phyloP scores from a whole-genome alignment of 768 basidiomycete genomes.

The Clathrus columnatus region DNA sequence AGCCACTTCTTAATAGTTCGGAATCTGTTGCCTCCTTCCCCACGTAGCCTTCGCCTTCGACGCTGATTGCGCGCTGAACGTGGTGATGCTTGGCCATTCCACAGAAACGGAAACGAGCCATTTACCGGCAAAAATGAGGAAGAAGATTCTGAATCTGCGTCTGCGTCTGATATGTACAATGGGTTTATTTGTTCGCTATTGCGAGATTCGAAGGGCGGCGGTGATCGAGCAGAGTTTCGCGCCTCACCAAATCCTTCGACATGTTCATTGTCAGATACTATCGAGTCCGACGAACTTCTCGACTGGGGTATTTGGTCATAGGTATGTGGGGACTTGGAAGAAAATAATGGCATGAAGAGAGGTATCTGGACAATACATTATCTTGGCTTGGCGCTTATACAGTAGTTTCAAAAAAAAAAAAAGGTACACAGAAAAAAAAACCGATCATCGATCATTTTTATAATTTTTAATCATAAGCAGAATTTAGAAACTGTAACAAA shows the following conservation, averaged over 20 bases:
- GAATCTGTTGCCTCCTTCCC: conserved; percentile 33
- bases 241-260: too few relatives aligned
- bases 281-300: neutral
- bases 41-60: conserved; percentile 37
- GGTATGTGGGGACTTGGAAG: neutral
- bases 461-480: conserved; percentile 32
- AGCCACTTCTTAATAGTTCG: conserved; percentile 47
- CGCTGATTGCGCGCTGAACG: conserved; percentile 24
- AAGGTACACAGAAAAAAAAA: neutral
- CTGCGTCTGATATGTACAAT: conserved; percentile 59
- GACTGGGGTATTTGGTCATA: neutral
- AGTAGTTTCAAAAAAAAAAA: too few relatives aligned
- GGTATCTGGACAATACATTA: too few relatives aligned
- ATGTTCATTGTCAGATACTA: neutral
- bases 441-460: neutral
- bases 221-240: too few relatives aligned
- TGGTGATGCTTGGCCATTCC: conserved; percentile 34
- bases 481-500: conserved; percentile 47
- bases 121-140: conserved; percentile 23
- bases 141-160: conserved; percentile 45
- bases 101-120: conserved; percentile 30
- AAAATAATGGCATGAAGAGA: neutral
- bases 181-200: too few relatives aligned
- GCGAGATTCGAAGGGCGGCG: too few relatives aligned
- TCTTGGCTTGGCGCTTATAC: too few relatives aligned